phyloP scores from a whole-genome alignment of 768 basidiomycete species.

The Trametes meyenii region DNA sequence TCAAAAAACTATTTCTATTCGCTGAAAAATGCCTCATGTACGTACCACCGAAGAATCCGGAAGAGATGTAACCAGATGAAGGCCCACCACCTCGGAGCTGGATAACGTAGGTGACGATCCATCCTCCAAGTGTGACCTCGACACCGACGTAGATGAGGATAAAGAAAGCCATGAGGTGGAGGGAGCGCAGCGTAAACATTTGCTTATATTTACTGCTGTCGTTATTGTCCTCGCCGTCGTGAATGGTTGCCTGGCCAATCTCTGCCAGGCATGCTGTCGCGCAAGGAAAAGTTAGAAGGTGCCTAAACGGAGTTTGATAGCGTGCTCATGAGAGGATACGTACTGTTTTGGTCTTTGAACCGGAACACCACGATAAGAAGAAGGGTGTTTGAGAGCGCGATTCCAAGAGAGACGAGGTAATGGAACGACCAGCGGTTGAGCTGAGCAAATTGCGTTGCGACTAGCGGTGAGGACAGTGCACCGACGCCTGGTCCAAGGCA shows the following conservation, averaged over 20 bases:
- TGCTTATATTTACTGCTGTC: conserved; percentile 47
- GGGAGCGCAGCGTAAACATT: conserved; percentile 42
- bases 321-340: conserved; percentile 34
- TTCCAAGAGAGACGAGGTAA: conserved; percentile 68
- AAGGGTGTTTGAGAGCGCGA: conserved; percentile 59
- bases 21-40: neutral
- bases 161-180: conserved; percentile 46
- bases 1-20: neutral
- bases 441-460: conserved; percentile 80
- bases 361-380: conserved; percentile 63
- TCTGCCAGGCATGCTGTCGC: conserved; percentile 52
- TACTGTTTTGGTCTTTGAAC: conserved; percentile 73
- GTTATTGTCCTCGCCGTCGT: conserved; percentile 35
- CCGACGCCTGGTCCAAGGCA: conserved; percentile 55
- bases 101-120: conserved; percentile 60
- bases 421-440: conserved; percentile 74
- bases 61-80: conserved; percentile 52
- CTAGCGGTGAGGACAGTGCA: conserved; percentile 70
- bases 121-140: conserved; percentile 41
- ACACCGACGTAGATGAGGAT: conserved; percentile 46
- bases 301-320: neutral
- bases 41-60: conserved; percentile 51
- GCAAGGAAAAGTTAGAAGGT: neutral
- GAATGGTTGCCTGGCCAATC: conserved; percentile 52
- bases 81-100: conserved; percentile 49